Base-by-base conservation (phyloP, 2,329 filamentous ascomycete species). In the Verticillium isaacii region DNA sequence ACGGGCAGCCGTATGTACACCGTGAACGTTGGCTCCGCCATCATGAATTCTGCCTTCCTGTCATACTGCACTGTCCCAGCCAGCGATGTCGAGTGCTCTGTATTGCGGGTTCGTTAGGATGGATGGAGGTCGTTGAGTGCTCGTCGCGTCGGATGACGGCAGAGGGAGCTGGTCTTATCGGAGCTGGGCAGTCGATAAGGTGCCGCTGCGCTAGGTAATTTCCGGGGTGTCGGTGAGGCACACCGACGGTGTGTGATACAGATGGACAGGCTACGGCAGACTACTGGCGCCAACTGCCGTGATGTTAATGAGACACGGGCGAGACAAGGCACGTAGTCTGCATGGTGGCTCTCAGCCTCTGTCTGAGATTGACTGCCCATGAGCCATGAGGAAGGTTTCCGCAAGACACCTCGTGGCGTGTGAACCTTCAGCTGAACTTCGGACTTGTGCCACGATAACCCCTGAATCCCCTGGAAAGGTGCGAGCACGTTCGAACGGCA, bases 1-100 rank as follows among this genome's bases (percentile, higher is more conserved):
- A 97, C 96, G 29, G 95, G 95, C n/a, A 98, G 84, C 65, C 93
- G 85, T 66, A 99, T 86, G 70, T 96, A 91, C 63, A 96, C 88
- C 15, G 91, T 96, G 73, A 86, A 88, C 39, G 75, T 80, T 54
- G 83, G 82, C 60, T 86, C 82, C 77, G 85, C 65, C 76, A 79
- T 79, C 63, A 63, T 66, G 60, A 60, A 61, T 61, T 59, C 55
- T 58, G 61, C 52, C 17, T 39, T 34, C 57, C 36, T 14, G 56
- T n/a, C 57, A 62, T 64, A 52, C 32, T 62, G 57, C 36, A 8
- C 45, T 50, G 19, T 50, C 19, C n/a, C n/a, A 14, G 45, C 45
- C 45, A 25, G 45, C 45, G 17, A 23, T 23, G n/a, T 50, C 8
- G 45, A 5, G 23, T 17, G 55, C 62, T 61, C 63, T 25, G 59